Base-by-base conservation (phyloP, 1,284 basidiomycete species). In the Termitomyces sp. region DNA sequence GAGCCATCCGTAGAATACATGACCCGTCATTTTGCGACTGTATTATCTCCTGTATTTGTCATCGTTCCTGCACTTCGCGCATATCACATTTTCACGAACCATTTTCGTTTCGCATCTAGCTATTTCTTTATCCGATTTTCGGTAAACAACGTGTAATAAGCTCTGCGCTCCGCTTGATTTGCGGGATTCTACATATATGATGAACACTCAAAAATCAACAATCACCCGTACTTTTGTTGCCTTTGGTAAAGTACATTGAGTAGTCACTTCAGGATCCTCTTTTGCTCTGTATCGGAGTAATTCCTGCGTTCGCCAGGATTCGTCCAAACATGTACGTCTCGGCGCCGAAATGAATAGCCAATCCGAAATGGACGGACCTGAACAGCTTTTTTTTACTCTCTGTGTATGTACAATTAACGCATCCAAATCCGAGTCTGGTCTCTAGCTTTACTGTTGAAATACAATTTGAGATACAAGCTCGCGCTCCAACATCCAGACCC, bases 1-100 rank as follows among this genome's bases (percentile, higher is more conserved):
- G 24, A 60, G 45, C 19, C 56, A 47, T 31, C 44, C 28, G 42
- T 63, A 62, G 50, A 50, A 38, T 39, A 21, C 39, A 13, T 21
- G 36, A 13, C 38, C 21, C n/a, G 13, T 38, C 24, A 39, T 39
- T 3, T 38, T 34, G 19, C 26, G 12, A 47, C 36, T 46, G 50
- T 50, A 55, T 47, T 38, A 54, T 39, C 33, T 44, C 36, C 13
- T 54, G 38, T 46, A 54, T 46, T 36, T 9, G 42, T 45, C 52
- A 30, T 28, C 30, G 19, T 48, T 40, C 17, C 45, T 41, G 17
- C 21, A 40, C 40, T 42, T 46, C 30, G 41, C 40, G 34, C 31
- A 17, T 50, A 54, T 46, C 21, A 42, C 50, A 59, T 48, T 33
- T 44, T 50, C 45, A 44, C 44, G 15, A 42, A 39, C 28, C 40